Percentiles rank a stretch among this genome's conserved stretches.
Conservation (phyloP, 305 asterid genomes). For the Fraxinus sp. region DNA sequence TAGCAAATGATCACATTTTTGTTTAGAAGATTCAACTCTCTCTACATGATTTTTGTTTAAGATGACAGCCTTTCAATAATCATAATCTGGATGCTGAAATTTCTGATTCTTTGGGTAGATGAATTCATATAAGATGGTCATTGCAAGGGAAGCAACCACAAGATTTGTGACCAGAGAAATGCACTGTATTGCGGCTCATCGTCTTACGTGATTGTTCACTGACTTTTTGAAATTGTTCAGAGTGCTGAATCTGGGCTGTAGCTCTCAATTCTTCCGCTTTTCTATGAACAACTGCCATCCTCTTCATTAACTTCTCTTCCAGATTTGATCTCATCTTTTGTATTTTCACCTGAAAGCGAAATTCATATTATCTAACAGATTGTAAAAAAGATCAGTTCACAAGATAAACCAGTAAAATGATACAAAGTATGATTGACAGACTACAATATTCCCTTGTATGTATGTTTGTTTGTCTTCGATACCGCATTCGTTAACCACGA, state of each 20-base stretch:
- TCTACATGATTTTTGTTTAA: neutral
- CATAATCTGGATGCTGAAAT: neutral
- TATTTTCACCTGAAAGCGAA: slow-evolving; percentile 71
- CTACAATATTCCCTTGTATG: neutral
- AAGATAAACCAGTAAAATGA: neutral
- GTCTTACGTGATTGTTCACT: slow-evolving; percentile 46
- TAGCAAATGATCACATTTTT: neutral
- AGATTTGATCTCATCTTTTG: slow-evolving; percentile 87
- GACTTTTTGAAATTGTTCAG: slow-evolving; percentile 61
- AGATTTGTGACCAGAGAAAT: slow-evolving; percentile 41
- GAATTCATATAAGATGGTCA: slow-evolving; percentile 37
- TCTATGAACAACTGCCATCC: slow-evolving; percentile 76
- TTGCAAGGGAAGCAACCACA: slow-evolving; percentile 88
- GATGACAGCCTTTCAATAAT: neutral
- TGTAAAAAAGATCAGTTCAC: neutral
- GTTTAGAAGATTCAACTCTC: neutral
- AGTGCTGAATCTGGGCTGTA: slow-evolving; percentile 68
- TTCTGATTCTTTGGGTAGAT: neutral
- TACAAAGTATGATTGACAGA: neutral
- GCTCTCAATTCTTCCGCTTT: slow-evolving; percentile 93
- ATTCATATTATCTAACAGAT: neutral
- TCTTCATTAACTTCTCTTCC: slow-evolving; percentile 88
- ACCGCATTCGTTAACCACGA: neutral
- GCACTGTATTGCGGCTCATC: slow-evolving; percentile 40
- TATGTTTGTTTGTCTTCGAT: neutral